Conservation (phyloP, 352 stramenopile species). For the Globisporangium spinosum region DNA sequence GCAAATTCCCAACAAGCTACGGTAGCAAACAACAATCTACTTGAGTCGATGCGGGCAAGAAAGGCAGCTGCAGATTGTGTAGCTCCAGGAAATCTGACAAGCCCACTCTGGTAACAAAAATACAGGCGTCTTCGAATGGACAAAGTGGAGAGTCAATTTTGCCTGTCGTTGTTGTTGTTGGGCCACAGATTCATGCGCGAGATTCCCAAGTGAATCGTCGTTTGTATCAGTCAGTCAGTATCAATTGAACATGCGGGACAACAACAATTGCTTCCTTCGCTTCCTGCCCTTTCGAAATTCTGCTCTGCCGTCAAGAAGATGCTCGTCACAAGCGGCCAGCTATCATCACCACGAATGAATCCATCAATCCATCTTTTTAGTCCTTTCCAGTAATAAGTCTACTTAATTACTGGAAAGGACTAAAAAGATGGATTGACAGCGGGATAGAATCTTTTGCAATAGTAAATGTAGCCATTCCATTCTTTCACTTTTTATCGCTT, state of each 20-base stretch:
- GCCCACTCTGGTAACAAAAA: too few relatives aligned
- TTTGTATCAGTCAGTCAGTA: background rate
- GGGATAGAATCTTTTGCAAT: background rate
- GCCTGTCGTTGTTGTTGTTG: too few relatives aligned
- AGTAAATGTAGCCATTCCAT: conserved; percentile 4
- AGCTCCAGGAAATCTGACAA: background rate
- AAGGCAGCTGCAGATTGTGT: background rate
- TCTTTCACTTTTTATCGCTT: background rate
- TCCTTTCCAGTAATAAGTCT: background rate
- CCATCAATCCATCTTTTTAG: background rate
- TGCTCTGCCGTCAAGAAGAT: background rate
- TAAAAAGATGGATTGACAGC: too few relatives aligned
- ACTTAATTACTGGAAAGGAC: background rate
- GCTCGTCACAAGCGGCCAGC: background rate
- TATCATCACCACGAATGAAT: background rate
- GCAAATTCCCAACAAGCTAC: background rate
- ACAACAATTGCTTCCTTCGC: background rate
- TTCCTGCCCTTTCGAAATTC: background rate
- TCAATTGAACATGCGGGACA: background rate
- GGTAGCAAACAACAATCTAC: background rate
- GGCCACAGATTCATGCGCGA: background rate
- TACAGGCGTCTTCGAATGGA: too few relatives aligned
- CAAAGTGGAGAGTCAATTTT: too few relatives aligned
- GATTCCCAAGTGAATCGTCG: background rate
- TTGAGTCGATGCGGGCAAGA: background rate